A percentile compares a stretch with the other conserved stretches of the same genome.
Conservation (phyloP, 106 monocot genomes). For the Dendrobium nobile region DNA sequence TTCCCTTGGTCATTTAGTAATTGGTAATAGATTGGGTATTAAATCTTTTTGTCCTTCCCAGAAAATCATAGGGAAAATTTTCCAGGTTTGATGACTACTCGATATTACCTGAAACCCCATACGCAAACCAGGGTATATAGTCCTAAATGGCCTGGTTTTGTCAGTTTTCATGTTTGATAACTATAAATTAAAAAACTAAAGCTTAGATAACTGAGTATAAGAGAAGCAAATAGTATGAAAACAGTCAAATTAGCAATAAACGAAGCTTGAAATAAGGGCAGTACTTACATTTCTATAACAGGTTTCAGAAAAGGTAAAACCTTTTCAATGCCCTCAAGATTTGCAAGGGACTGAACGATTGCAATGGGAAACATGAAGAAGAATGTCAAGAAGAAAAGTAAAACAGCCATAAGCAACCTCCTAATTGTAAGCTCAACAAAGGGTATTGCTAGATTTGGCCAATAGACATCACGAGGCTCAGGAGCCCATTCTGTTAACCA, state of each 20-base stretch:
- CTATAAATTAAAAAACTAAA: background rate
- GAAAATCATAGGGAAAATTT: background rate
- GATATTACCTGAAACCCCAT: background rate
- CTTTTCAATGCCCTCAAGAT: slow-evolving; percentile 72
- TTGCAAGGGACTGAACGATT: slow-evolving; percentile 90
- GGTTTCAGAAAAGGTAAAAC: slow-evolving; percentile 61
- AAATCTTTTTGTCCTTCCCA: background rate
- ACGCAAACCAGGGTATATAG: background rate
- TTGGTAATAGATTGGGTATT: background rate
- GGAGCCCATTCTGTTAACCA: slow-evolving; percentile 98
- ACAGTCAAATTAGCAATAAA: background rate
- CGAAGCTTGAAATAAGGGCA: background rate
- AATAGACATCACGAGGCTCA: slow-evolving; percentile 92
- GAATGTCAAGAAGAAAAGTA: slow-evolving; percentile 75
- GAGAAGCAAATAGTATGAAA: background rate
- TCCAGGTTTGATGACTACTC: background rate
- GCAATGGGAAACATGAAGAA: slow-evolving; percentile 92
- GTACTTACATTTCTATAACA: slow-evolving; percentile 64
- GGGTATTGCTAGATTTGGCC: slow-evolving; percentile 84
- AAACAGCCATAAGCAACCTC: slow-evolving; percentile 64
- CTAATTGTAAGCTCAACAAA: slow-evolving; percentile 64
- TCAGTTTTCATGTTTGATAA: background rate
- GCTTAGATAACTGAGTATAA: background rate
- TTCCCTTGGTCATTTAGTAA: background rate
- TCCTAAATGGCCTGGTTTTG: background rate